phyloP scores from a whole-genome alignment of 1,284 basidiomycete species.

The Meira miltonrushii region DNA sequence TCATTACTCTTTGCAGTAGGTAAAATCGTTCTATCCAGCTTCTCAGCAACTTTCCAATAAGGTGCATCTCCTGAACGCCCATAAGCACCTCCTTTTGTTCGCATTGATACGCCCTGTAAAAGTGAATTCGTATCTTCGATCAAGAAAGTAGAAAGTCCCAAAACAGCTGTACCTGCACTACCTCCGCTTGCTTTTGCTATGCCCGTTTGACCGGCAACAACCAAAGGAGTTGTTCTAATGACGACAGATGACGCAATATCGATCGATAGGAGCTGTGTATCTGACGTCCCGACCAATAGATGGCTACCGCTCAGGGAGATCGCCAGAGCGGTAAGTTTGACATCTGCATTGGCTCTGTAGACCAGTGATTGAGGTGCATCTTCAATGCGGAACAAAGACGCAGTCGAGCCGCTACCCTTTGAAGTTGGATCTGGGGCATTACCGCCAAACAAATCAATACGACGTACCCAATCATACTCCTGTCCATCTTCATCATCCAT shows the following conservation, averaged over 20 bases:
- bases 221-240: background rate
- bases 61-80: background rate
- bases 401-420: background rate
- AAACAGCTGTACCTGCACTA: background rate
- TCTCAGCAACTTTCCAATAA: background rate
- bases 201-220: background rate
- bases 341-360: background rate
- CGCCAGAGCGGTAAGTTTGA: background rate
- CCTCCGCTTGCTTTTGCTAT: no score
- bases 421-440: background rate
- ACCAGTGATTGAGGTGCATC: no score
- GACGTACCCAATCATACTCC: constrained; percentile 1
- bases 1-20: background rate
- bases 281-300: constrained; percentile 4
- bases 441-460: background rate
- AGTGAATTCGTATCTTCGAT: background rate
- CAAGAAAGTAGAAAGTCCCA: background rate
- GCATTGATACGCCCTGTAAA: background rate
- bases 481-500: background rate
- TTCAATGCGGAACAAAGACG: background rate
- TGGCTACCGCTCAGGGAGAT: constrained; percentile 1
- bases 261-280: background rate
- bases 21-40: background rate
- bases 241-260: constrained; percentile 3
- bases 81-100: background rate